Conservation (phyloP, 2,329 filamentous ascomycete genomes). For the Trichoderma koningii region DNA sequence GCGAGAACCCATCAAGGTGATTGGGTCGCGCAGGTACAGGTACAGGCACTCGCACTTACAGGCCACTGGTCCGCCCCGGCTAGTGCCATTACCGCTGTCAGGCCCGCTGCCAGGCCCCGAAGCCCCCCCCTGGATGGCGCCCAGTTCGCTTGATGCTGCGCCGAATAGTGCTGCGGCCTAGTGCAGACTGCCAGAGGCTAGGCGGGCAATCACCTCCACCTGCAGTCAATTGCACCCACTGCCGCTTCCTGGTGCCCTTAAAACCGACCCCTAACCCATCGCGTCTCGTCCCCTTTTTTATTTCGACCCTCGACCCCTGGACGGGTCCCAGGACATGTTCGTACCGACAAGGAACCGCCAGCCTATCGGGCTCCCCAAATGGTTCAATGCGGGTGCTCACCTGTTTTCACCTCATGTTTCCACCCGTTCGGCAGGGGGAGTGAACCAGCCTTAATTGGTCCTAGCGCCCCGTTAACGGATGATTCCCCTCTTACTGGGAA, state of each 20-base stretch:
- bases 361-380: conserved; percentile 10
- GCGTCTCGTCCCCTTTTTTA: conserved; percentile 15
- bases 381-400: conserved; percentile 2
- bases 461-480: background rate
- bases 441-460: background rate
- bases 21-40: background rate
- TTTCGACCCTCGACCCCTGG: background rate
- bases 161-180: background rate
- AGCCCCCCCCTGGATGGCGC: conserved; percentile 13
- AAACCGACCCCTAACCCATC: conserved; percentile 23
- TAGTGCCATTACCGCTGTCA: conserved; percentile 17
- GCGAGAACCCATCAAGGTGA: too few species aligned
- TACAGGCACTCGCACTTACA: background rate
- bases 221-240: background rate
- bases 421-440: background rate
- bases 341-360: conserved; percentile 11
- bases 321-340: background rate
- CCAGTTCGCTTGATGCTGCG: conserved; percentile 9
- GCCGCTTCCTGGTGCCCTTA: conserved; percentile 24
- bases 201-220: conserved; percentile 5
- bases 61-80: background rate
- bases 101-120: conserved; percentile 6
- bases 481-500: background rate
- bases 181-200: background rate
- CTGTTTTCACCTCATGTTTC: too few species aligned